phyloP scores from a whole-genome alignment of 768 basidiomycete species.

The Phlebiopsis flavidoalba region DNA sequence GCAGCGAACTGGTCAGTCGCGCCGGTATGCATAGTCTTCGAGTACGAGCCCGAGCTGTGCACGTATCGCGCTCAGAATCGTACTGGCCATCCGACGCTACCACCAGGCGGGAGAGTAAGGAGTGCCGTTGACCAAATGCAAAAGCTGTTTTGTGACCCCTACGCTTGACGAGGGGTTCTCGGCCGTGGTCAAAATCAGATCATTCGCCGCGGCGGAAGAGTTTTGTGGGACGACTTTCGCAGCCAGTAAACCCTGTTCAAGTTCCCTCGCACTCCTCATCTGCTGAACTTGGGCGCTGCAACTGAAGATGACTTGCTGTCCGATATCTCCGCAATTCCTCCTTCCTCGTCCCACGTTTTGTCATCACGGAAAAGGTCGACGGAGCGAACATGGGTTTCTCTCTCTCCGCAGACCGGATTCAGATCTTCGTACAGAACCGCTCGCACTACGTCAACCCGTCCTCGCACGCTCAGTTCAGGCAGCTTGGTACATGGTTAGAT shows the following conservation, averaged over 20 bases:
- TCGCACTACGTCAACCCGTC: slow-evolving; percentile 53
- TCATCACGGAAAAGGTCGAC: slow-evolving; percentile 62
- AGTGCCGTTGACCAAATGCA: slow-evolving; percentile 54
- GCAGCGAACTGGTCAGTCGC: slow-evolving; percentile 44
- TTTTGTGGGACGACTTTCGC: slow-evolving; percentile 40
- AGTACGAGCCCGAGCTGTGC: slow-evolving; percentile 46
- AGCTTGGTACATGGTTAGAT: slow-evolving; percentile 51
- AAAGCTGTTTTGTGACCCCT: slow-evolving; percentile 38
- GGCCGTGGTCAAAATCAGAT: slow-evolving; percentile 41
- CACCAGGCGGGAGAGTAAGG: slow-evolving; percentile 48
- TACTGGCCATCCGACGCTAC: slow-evolving; percentile 53
- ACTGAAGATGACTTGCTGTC: slow-evolving; percentile 47
- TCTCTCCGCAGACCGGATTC: slow-evolving; percentile 39
- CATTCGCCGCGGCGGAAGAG: slow-evolving; percentile 46
- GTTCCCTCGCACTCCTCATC: slow-evolving; percentile 57
- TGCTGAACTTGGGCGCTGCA: slow-evolving; percentile 53
- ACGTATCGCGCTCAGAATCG: slow-evolving; percentile 50
- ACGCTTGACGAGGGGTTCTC: slow-evolving; percentile 48
- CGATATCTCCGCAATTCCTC: neutral
- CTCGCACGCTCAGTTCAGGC: slow-evolving; percentile 59
- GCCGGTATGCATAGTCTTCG: slow-evolving; percentile 52
- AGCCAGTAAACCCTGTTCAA: slow-evolving; percentile 40
- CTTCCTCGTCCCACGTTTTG: slow-evolving; percentile 23
- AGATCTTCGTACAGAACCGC: slow-evolving; percentile 54
- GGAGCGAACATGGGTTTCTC: slow-evolving; percentile 67